Conservation (phyloP, 176 grass and related monocot genomes). For the Eremochloa ophiuroides region DNA sequence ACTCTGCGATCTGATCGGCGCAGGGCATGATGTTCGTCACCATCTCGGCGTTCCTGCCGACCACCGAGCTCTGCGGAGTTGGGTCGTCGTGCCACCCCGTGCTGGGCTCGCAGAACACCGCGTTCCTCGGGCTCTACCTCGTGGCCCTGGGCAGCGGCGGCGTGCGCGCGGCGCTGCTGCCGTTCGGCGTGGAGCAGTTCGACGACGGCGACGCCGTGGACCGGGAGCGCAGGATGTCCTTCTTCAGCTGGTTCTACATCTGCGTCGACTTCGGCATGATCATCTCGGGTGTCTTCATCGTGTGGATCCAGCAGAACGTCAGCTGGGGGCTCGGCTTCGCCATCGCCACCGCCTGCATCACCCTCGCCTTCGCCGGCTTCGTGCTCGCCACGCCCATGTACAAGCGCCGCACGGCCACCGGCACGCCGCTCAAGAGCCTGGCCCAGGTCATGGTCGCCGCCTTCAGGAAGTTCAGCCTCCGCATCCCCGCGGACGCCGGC, state of each 20-base stretch:
- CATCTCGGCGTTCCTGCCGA: conserved; percentile 46
- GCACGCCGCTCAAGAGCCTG: conserved; percentile 63
- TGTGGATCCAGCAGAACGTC: conserved; percentile 85
- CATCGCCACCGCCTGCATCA: conserved; percentile 58
- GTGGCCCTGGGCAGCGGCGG: conserved; percentile 66
- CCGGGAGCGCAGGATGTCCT: conserved; percentile 51
- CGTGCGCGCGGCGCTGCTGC: conserved; percentile 63
- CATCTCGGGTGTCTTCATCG: conserved; percentile 57
- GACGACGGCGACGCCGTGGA: conserved; percentile 51
- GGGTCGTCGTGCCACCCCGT: conserved; percentile 18
- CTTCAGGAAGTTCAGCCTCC: conserved; percentile 38
- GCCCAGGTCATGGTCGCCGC: conserved; percentile 57
- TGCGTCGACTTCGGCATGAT: conserved; percentile 76
- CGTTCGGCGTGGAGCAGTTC: conserved; percentile 76
- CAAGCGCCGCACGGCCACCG: conserved; percentile 42
- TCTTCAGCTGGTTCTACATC: conserved; percentile 86
- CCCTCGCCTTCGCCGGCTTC: conserved; percentile 50
- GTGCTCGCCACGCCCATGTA: conserved; percentile 46
- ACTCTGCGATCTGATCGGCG: background rate
- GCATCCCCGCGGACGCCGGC: conserved; percentile 25
- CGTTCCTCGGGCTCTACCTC: conserved; percentile 63
- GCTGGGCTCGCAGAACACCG: conserved; percentile 9
- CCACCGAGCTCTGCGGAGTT: conserved; percentile 17
- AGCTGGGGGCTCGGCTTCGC: conserved; percentile 81
- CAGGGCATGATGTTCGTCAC: conserved; percentile 55